Conservation (phyloP, 2,329 filamentous ascomycete species). For the Penicillium corylophilum region DNA sequence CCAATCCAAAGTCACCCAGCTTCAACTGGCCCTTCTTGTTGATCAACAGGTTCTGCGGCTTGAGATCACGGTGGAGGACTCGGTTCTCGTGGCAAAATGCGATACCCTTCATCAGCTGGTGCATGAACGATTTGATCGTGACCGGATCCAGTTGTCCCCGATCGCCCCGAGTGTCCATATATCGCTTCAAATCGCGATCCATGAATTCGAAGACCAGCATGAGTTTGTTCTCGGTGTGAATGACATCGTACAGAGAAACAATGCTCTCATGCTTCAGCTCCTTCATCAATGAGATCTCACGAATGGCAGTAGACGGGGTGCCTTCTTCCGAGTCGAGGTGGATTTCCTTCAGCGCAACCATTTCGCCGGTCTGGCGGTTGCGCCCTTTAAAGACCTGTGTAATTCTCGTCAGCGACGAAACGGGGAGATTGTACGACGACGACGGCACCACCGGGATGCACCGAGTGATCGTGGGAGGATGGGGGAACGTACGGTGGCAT, state of each 20-base stretch:
- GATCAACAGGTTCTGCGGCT: conserved; percentile 95
- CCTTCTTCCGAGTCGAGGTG: conserved; percentile 98
- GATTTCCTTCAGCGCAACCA: conserved; percentile 97
- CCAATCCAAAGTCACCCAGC: conserved; percentile 90
- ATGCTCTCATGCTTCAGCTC: conserved; percentile 99
- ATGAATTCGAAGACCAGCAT: conserved; percentile 99
- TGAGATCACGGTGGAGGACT: conserved; percentile 91
- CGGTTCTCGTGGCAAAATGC: conserved; percentile 98
- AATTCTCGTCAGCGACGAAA: conserved; percentile 21
- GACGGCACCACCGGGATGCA: conserved; percentile 1
- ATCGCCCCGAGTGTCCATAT: conserved; percentile 93
- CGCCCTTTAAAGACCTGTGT: conserved; percentile 93
- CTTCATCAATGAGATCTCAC: conserved; percentile 99
- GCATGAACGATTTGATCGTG: conserved; percentile 99
- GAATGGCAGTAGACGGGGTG: conserved; percentile 93
- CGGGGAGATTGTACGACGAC: not conserved
- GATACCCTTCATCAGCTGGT: conserved; percentile 90
- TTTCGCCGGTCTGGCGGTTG: conserved; percentile 93
- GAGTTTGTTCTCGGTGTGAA: conserved; percentile 98
- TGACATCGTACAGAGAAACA: conserved; percentile 94
- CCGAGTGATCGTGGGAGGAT: not conserved
- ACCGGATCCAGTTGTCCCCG: conserved; percentile 81
- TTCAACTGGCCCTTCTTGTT: conserved; percentile 89
- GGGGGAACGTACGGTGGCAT: conserved; percentile 74
- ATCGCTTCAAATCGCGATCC: conserved; percentile 97